These are phyloP conservation scores for Colletotrichum limetticola DNA, from an alignment of 2,329 filamentous ascomycete species.

Conservation along the genomic window DNA sequence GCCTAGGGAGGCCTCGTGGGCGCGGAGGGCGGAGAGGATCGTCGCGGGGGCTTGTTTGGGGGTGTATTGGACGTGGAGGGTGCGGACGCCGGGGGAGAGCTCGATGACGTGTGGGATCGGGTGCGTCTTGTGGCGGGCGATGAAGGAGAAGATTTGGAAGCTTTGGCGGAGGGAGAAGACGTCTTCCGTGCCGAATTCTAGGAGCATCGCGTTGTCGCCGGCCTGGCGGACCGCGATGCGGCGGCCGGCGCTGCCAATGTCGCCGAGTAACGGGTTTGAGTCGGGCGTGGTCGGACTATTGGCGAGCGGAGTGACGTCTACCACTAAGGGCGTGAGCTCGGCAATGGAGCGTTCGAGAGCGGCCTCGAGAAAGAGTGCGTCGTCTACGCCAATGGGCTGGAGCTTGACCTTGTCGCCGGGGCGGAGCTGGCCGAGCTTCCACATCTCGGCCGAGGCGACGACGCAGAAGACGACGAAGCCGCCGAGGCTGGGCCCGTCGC, in stretches of 20 bases:
- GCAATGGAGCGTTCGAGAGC: slow-evolving; percentile 39
- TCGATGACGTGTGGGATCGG: slow-evolving; percentile 45
- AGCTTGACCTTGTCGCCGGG: slow-evolving; percentile 51
- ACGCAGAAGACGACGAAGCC: slow-evolving; percentile 53
- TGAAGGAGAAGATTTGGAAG: slow-evolving; percentile 47
- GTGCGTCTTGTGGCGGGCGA: slow-evolving; percentile 41
- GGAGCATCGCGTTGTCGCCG: slow-evolving; percentile 47
- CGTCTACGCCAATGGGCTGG: slow-evolving; percentile 41
- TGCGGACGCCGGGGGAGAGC: slow-evolving; percentile 47
- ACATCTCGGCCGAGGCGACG: slow-evolving; percentile 51
- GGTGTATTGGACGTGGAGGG: slow-evolving; percentile 45
- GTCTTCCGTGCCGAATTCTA: slow-evolving; percentile 45
- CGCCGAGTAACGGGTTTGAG: slow-evolving; percentile 26
- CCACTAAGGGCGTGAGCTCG: slow-evolving; percentile 20
- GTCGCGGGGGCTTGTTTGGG: slow-evolving; percentile 33
- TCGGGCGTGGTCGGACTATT: not conserved
- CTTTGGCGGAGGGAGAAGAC: slow-evolving; percentile 46
- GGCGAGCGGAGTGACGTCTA: not conserved
- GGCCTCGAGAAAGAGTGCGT: slow-evolving; percentile 40
- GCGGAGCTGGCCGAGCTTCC: slow-evolving; percentile 53
- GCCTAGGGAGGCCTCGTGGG: slow-evolving; percentile 40
- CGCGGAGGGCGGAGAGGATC: slow-evolving; percentile 38
- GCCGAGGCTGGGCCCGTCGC: slow-evolving; percentile 53
- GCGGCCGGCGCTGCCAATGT: slow-evolving; percentile 33
- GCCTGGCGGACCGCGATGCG: slow-evolving; percentile 43